Percentiles rank a stretch among this genome's conserved stretches.
phyloP scores from a whole-genome alignment of 2,329 filamentous ascomycete genomes.

The Aspergillus alliaceus region DNA sequence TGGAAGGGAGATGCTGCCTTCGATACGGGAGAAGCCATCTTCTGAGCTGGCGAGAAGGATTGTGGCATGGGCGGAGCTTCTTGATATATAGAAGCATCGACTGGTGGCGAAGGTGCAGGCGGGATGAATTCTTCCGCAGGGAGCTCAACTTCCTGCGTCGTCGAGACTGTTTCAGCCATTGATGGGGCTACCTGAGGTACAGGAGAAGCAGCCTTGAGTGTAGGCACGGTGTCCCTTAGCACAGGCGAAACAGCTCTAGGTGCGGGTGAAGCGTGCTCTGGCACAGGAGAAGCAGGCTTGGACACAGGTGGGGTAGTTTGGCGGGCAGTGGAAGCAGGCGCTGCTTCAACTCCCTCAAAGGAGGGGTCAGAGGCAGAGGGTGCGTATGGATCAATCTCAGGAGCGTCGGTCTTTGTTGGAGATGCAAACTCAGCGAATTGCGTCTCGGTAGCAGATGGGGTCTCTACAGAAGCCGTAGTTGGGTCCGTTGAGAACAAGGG shows the following conservation, averaged over 20 bases:
- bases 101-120: background rate
- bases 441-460: constrained; percentile 30
- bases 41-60: constrained; percentile 2
- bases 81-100: constrained; percentile 12
- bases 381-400: constrained; percentile 15
- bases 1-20: constrained; percentile 15
- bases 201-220: constrained; percentile 2
- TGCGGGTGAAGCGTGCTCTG: constrained; percentile 10
- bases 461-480: constrained; percentile 5
- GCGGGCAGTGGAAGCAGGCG: constrained; percentile 9
- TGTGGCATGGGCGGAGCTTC: constrained; percentile 12
- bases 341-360: constrained; percentile 7
- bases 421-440: constrained; percentile 28
- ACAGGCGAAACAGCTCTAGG: constrained; percentile 2
- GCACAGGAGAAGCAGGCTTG: constrained; percentile 17
- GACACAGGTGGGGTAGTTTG: constrained; percentile 14
- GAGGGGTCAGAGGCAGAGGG: constrained; percentile 10
- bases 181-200: background rate
- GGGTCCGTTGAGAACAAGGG: constrained; percentile 21
- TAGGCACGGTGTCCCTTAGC: background rate
- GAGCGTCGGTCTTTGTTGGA: constrained; percentile 16
- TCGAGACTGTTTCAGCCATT: background rate
- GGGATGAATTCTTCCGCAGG: constrained; percentile 1
- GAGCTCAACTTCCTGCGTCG: background rate
- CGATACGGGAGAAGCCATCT: constrained; percentile 14